phyloP scores from a whole-genome alignment of 495 filamentous ascomycete genomes.

The Neurospora sp. region DNA sequence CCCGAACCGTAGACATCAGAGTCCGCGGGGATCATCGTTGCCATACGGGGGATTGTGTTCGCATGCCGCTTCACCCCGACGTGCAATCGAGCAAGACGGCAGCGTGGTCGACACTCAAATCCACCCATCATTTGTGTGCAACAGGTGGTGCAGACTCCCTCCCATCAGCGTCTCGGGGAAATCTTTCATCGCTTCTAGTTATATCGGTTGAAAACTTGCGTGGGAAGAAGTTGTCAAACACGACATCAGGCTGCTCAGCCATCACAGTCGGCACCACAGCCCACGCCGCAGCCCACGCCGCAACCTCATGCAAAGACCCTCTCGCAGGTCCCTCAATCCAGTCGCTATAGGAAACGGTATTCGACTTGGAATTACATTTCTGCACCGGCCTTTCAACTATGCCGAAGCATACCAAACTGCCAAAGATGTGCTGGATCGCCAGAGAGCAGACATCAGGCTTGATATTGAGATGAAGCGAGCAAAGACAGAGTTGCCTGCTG shows the following conservation, averaged over 20 bases:
- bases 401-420: constrained; percentile 13
- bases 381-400: constrained; percentile 7
- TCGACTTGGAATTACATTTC: too few species aligned
- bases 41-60: too few species aligned
- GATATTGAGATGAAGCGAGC: constrained; percentile 16
- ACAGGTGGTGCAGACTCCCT: not conserved
- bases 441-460: constrained; percentile 16
- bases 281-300: not conserved
- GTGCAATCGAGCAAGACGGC: too few species aligned
- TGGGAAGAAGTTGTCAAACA: too few species aligned
- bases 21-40: constrained; percentile 6
- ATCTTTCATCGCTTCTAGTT: too few species aligned
- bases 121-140: not conserved
- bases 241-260: not conserved
- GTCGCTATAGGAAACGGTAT: too few species aligned
- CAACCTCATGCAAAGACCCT: not conserved
- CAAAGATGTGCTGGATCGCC: constrained; percentile 9
- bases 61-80: too few species aligned
- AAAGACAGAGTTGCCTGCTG: constrained; percentile 3
- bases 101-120: too few species aligned
- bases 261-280: not conserved
- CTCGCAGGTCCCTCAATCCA: not conserved
- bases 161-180: not conserved
- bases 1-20: constrained; percentile 48
- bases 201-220: too few species aligned